Conservation (phyloP, 306 rosid species). For the Lithocarpus polystachyus region DNA sequence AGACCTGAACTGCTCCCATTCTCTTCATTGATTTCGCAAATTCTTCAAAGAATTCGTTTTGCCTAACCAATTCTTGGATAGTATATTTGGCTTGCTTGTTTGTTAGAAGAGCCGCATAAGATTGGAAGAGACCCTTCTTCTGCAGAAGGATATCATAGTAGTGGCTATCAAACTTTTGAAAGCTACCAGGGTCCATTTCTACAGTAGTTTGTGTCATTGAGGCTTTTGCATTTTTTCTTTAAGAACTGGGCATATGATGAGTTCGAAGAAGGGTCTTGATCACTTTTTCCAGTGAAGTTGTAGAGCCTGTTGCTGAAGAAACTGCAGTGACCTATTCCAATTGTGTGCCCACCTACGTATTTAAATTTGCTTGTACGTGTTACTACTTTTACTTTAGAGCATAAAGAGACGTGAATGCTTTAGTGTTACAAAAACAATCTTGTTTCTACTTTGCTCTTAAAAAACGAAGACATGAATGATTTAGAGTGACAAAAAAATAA, state of each 20-base stretch:
- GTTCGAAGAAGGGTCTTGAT: conserved; percentile 55
- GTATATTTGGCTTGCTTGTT: not conserved
- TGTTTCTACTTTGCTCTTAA: too few species aligned
- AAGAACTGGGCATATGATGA: conserved; percentile 28
- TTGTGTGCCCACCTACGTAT: conserved; percentile 48
- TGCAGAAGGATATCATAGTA: not conserved
- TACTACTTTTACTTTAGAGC: too few species aligned
- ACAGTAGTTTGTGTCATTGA: conserved; percentile 16
- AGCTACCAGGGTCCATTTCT: not conserved
- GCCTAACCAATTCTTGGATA: not conserved
- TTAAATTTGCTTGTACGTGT: not conserved
- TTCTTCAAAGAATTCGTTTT: not conserved
- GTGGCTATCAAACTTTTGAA: not conserved
- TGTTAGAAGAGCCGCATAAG: not conserved
- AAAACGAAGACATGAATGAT: too few species aligned
- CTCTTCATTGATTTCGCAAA: not conserved
- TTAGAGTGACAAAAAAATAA: too few species aligned
- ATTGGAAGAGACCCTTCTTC: conserved; percentile 4
- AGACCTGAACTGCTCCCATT: conserved; percentile 1
- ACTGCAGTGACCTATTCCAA: conserved; percentile 50
- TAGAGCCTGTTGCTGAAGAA: conserved; percentile 43
- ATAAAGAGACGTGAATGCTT: too few species aligned
- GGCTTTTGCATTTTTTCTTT: conserved; percentile 28
- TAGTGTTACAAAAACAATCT: too few species aligned
- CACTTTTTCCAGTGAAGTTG: conserved; percentile 61